phyloP scores from a whole-genome alignment of 495 filamentous ascomycete genomes.

The Podospora appendiculata region DNA sequence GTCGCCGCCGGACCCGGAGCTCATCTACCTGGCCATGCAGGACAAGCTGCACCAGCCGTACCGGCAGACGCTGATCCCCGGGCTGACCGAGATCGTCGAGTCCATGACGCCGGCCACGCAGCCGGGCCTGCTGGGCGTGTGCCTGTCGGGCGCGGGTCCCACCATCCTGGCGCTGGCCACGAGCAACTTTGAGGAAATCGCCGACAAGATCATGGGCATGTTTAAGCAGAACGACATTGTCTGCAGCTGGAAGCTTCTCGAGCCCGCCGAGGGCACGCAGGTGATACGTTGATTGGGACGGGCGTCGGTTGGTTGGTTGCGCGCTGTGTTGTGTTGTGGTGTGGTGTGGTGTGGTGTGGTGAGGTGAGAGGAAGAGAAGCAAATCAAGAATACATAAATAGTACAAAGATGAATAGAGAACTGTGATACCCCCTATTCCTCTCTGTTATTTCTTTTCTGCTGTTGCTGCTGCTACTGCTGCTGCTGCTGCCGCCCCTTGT shows the following conservation, averaged over 20 bases:
- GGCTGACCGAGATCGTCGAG: conserved; percentile 80
- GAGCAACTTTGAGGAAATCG: conserved; percentile 76
- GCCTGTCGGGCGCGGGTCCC: conserved; percentile 86
- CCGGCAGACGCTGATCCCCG: conserved; percentile 79
- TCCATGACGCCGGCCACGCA: conserved; percentile 77
- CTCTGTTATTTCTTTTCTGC: too few relatives aligned
- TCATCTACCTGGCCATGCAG: conserved; percentile 95
- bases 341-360: background rate
- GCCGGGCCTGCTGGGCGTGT: conserved; percentile 84
- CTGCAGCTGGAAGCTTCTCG: conserved; percentile 80
- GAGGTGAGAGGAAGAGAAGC: background rate
- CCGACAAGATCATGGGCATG: conserved; percentile 59
- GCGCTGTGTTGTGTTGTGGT: too few relatives aligned
- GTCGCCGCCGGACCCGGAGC: conserved; percentile 81
- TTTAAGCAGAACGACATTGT: conserved; percentile 57
- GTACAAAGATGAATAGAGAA: background rate
- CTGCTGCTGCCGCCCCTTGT: too few relatives aligned
- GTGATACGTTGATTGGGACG: conserved; percentile 28
- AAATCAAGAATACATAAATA: background rate
- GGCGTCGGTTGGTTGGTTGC: too few relatives aligned
- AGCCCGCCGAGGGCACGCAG: conserved; percentile 78
- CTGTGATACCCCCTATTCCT: background rate
- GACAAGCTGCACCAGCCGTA: conserved; percentile 97
- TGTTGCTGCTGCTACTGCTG: too few relatives aligned
- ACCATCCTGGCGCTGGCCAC: conserved; percentile 92